Conservation (phyloP, 768 basidiomycete species). For the Pleurotus pulmonarius region DNA sequence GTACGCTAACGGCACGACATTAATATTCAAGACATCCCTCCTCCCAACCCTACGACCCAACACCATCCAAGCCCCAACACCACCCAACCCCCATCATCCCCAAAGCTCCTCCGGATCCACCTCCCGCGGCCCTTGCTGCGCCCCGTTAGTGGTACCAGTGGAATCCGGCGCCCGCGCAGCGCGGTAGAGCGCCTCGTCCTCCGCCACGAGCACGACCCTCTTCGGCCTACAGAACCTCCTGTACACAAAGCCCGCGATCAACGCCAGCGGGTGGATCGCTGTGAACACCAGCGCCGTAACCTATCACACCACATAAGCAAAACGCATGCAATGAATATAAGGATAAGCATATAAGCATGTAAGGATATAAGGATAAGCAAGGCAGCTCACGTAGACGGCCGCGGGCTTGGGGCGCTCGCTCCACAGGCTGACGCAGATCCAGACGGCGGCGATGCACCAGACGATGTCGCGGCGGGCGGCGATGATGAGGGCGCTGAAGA, state of each 20-base stretch:
- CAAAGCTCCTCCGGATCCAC: constrained; percentile 38
- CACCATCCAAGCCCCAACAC: neutral
- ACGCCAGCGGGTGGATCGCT: constrained; percentile 57
- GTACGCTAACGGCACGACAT: too few relatives aligned
- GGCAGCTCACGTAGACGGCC: constrained; percentile 54
- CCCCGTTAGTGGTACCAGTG: constrained; percentile 10
- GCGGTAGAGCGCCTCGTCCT: constrained; percentile 22
- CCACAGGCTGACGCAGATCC: constrained; percentile 71
- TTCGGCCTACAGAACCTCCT: constrained; percentile 16
- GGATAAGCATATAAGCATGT: too few relatives aligned
- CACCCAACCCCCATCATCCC: constrained; percentile 14
- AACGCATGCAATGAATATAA: neutral
- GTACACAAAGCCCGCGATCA: constrained; percentile 46
- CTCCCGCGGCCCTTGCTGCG: constrained; percentile 31
- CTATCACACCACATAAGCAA: constrained; percentile 16
- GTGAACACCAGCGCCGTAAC: constrained; percentile 63
- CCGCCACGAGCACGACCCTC: constrained; percentile 35
- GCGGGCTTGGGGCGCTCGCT: constrained; percentile 55
- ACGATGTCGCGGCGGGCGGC: constrained; percentile 62
- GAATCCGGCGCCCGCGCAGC: neutral
- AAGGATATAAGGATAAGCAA: neutral
- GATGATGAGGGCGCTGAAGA: constrained; percentile 52
- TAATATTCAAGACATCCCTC: neutral
- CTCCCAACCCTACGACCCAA: neutral
- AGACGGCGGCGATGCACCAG: constrained; percentile 71